Evolutionary conservation across 352 stramenopile species (phyloP).

Genomic region (Phytophthora ramorum): DNA sequence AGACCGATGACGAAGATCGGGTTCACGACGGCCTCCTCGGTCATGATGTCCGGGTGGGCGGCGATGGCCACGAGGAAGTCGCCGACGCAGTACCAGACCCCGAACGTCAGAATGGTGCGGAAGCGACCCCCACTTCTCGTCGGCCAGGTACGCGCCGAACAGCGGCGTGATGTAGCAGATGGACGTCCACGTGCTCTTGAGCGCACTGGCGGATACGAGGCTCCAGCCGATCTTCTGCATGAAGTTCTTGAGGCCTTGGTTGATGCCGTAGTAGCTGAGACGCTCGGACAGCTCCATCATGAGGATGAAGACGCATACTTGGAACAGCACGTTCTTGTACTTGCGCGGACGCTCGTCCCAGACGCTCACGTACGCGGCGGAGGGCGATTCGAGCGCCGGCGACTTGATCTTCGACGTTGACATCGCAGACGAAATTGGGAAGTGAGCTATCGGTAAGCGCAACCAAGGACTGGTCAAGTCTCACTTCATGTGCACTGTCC

Average conservation of each 20-base stretch:
- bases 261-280: slow-evolving; percentile 88
- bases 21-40: slow-evolving; percentile 35
- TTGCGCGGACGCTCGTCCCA: slow-evolving; percentile 62
- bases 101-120: slow-evolving; percentile 61
- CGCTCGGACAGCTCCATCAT: slow-evolving; percentile 73
- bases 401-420: slow-evolving; percentile 45
- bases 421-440: slow-evolving; percentile 33
- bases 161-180: slow-evolving; percentile 71
- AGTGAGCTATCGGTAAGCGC: slow-evolving; percentile 17
- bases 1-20: slow-evolving; percentile 67
- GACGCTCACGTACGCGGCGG: slow-evolving; percentile 35
- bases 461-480: slow-evolving; percentile 1
- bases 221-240: slow-evolving; percentile 77
- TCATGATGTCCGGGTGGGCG: slow-evolving; percentile 50
- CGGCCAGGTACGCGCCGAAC: slow-evolving; percentile 67
- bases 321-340: slow-evolving; percentile 58
- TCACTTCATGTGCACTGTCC: slow-evolving; percentile 23
- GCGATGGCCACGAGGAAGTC: slow-evolving; percentile 62
- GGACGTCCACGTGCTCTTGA: slow-evolving; percentile 72
- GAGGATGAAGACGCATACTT: slow-evolving; percentile 73
- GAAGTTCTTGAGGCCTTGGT: slow-evolving; percentile 88
- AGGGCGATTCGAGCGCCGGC: slow-evolving; percentile 21
- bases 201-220: slow-evolving; percentile 55
- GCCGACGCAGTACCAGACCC: slow-evolving; percentile 62
- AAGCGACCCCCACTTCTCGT: slow-evolving; percentile 72